Base-by-base conservation (phyloP, 257 asterid species). In the Nicotiana noctiflora region DNA sequence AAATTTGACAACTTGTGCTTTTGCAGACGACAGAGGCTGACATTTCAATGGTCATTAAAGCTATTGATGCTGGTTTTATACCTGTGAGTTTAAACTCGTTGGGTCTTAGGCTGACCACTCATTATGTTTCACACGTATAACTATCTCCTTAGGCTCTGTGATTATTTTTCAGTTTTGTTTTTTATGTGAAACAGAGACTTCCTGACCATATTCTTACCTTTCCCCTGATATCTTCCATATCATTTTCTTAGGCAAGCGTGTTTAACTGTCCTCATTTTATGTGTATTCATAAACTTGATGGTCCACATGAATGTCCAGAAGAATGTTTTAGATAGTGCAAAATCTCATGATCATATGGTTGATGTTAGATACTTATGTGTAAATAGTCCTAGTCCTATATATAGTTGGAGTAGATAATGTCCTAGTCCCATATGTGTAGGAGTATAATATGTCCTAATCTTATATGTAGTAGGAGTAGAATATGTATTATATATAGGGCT, bases 21-120 rank as follows among this genome's bases (percentile, higher is more conserved):
- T 85, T 80, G 31, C 97, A 95, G 99, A 84, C 93, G 83, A 87
- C 85, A 14, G 84, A 60, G 75, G 97, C 94, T 60, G 97, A 95
- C 78, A 77, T 86, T 75, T 89, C 95, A 34, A 84, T 84, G 72
- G 91, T 93, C 80, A 86, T 75, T 55, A 83, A 86, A 81, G 95
- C 97, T 34, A 81, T 93, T 56, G 91, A 90, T 76, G 72, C 92
- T 53, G 99, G 98, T 85, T 93, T 95, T 75, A 68, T 93, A 82
- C 99, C 99, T 80, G 99, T 95, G 85, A 89, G 97, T 90, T 84
- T 79, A 52, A 72, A 75, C 61, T 77, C 80, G 23, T 64, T 4
- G 65, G 14, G 53, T 37, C 12, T 53, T 17, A 59, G 65, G 23
- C 4, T 49, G 80, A 75, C 66, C 51, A 44, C 68, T 34, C 62